Base-by-base conservation (phyloP, 441 rosid genomes). In the Dalechampia spathulata region DNA sequence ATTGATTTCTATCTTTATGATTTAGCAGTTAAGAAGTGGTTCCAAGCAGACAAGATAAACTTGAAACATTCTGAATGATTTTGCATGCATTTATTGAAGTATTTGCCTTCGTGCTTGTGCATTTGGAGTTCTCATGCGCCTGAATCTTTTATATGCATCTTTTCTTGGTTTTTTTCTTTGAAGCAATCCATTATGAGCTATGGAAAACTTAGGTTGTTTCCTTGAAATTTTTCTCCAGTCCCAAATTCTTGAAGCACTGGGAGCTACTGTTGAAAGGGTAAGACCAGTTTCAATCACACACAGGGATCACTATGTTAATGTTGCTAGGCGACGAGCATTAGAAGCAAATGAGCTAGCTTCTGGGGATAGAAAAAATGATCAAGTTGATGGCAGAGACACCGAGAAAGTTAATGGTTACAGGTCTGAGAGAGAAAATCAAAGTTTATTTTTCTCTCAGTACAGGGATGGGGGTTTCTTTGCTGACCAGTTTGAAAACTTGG, bases 211-310 rank as follows among this genome's bases (percentile, higher is more conserved):
- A 65, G 11, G 51, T 37, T 50, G 12, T 63, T 56, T 14, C 45
- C 11, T 45, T 58, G 30, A 67, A 61, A 50, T 43, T 60, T 68
- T 69, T n/a, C 73, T 45, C 19, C 72, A 89, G 97, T 83, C 97
- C 63, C 96, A 89, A 81, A 80, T 82, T 67, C 61, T 93, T 47
- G 99, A 92, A 78, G 96, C 91, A 63, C 76, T 93, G 57, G 99
- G 96, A 66, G 93, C 96, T 55, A 87, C 83, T 12, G 93, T 89
- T 19, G 96, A 93, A 71, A 87, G 96, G 69, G 96, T 93, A 52
- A 79, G 96, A 63, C 95, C 97, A 2, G 99, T 87, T 53, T 83
- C 97, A 8, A 93, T 93, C 39, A 87, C 99, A 0, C 95, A 93
- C 65, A 83, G 57, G 69, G 96, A 87, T 65, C 99, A 93, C 69